Evolutionary conservation across 768 basidiomycete genomes (phyloP), one percentile per base, ranked within the genome.

Genomic region (Suillus alpinus): DNA sequence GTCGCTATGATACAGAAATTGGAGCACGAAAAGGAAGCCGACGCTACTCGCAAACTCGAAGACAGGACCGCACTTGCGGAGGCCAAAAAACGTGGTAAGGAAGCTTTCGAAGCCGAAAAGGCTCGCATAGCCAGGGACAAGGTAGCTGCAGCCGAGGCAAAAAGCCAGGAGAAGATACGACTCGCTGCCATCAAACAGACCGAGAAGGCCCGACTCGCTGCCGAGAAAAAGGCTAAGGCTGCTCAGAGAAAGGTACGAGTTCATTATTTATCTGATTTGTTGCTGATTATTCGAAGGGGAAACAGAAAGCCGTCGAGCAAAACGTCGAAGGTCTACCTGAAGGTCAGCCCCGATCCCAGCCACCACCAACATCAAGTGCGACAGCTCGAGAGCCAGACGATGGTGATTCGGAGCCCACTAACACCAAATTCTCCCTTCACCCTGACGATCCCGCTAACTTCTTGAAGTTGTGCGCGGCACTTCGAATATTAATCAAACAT

Each of bases 241-340:
- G 10, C 43, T 36, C 9, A 20, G 43, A 9, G 9, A 6, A 44
- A 44, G 43, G 10, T 44, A 13, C 34, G 6, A 6, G 18, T 20
- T 41, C 40, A n/a, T 3, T 41, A 7, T n/a, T n/a, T n/a, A 9
- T 20, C 10, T 36, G 10, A 36, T 34, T 34, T 34, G 34, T 34
- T 34, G 34, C 34, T 34, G 34, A 34, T 34, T 34, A 73, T 41
- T 34, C 4, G 34, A 34, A 34, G 34, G 34, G 34, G 9, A 26
- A 57, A 6, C 5, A 13, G 6, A 29, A 44, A 36, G 52, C 40
- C 1, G 26, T 4, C 14, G 3, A 23, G 7, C 50, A 36, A 8
- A 57, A 3, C 4, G 56, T 57, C 5, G 26, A 57, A 31, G 40
- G n/a, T 4, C 14, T 57, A 9, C 40, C 40, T 14, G 56, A 57